Evolutionary conservation across 2,329 filamentous ascomycete species (phyloP).

Genomic region (Claviceps purpurea): DNA sequence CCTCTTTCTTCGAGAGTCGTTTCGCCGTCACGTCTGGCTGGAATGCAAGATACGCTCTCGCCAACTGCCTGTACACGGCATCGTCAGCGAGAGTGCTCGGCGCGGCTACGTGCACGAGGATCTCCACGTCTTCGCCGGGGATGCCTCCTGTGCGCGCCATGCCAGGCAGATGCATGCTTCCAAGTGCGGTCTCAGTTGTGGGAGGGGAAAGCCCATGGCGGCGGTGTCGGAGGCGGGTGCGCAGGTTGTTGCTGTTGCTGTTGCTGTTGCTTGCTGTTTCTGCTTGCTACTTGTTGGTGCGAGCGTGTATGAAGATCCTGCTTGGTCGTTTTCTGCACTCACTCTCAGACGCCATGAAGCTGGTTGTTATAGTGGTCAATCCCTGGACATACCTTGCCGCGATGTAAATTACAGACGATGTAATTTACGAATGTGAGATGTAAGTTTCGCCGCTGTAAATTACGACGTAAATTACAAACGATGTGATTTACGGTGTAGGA

Average conservation of each 20-base stretch:
- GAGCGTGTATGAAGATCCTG: too few species aligned
- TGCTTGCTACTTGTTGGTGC: neutral
- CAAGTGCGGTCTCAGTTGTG: neutral
- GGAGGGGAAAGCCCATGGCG: constrained; percentile 1
- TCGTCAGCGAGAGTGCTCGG: constrained; percentile 36
- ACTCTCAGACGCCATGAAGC: too few species aligned
- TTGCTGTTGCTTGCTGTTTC: neutral
- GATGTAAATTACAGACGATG: neutral
- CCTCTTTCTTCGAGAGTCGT: neutral
- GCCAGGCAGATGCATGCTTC: neutral
- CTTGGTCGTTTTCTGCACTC: too few species aligned
- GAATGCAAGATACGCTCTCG: constrained; percentile 38
- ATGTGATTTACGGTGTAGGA: neutral
- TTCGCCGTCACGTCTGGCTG: constrained; percentile 7
- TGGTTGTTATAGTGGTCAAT: too few species aligned
- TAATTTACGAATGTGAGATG: neutral
- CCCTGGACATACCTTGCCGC: too few species aligned
- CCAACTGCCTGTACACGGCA: constrained; percentile 33
- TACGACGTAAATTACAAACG: too few species aligned
- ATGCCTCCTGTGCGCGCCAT: constrained; percentile 12
- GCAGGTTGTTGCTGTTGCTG: too few species aligned
- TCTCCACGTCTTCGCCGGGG: constrained; percentile 28
- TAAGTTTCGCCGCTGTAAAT: neutral
- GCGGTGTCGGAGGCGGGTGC: neutral
- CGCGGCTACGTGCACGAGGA: constrained; percentile 42